phyloP scores from a whole-genome alignment of 1,139 yeast species.

The Pichia cactophila region DNA sequence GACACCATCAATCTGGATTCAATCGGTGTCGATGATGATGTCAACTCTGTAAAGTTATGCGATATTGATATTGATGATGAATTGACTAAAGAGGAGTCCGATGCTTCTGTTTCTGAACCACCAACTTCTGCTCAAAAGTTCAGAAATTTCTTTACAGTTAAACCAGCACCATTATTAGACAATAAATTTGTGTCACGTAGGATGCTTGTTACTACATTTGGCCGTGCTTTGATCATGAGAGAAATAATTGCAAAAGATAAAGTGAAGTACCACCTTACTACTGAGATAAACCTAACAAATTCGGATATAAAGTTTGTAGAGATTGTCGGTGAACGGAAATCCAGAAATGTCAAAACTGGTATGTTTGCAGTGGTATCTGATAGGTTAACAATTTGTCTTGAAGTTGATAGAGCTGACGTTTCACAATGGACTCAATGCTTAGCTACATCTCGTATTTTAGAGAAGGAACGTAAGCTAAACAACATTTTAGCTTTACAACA shows the following conservation, averaged over 20 bases:
- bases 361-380: conserved; percentile 48
- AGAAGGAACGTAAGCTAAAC: conserved; percentile 36
- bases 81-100: conserved; percentile 17
- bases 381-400: conserved; percentile 43
- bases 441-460: conserved; percentile 41
- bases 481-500: conserved; percentile 19
- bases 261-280: conserved; percentile 33
- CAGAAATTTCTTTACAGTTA: conserved; percentile 29
- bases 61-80: conserved; percentile 11
- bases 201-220: conserved; percentile 43
- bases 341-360: conserved; percentile 32
- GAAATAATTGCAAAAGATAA: conserved; percentile 21
- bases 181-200: conserved; percentile 9
- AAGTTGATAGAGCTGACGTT: conserved; percentile 49
- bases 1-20: conserved; percentile 16
- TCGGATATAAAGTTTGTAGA: conserved; percentile 50
- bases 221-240: conserved; percentile 45
- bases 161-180: conserved; percentile 5
- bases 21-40: conserved; percentile 10
- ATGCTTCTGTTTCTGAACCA: conserved; percentile 13
- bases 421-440: conserved; percentile 50
- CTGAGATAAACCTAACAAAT: conserved; percentile 43
- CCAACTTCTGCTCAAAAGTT: conserved; percentile 20
- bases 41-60: conserved; percentile 22
- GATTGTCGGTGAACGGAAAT: conserved; percentile 31